Base-by-base conservation (phyloP, 257 asterid genomes). In the Linderniella brevidens region DNA sequence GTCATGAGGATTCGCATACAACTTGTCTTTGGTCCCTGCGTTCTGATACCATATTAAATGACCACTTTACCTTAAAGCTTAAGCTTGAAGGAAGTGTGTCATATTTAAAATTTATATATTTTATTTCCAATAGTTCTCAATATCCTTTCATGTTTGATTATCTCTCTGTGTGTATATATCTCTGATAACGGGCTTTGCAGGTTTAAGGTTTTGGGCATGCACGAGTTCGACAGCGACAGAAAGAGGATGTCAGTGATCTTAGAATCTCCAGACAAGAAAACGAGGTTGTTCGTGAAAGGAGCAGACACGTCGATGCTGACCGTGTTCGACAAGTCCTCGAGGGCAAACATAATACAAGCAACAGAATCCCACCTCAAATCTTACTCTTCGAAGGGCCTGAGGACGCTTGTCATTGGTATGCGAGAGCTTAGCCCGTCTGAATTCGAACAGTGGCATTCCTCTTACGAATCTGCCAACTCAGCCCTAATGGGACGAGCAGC, bases 181-280 rank as follows among this genome's bases (percentile, higher is more conserved):
- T 25, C 32, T 25, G 32, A 25, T 25, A 25, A 25, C 6, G 53
- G 58, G 41, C 49, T 39, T 50, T 53, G 71, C 82, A 80, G 93
- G 70, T 80, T 71, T 64, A 69, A 71, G 53, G 93, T 80, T 52
- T 55, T 80, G 69, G 93, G 93, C 9, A 55, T 80, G 79, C 93
- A 80, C 44, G 88, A 77, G 68, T 80, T 80, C 58, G 93, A 80
- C 42, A 80, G 88, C 54, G 84, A 80, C 32, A 68, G 93, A 49
- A 80, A 80, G 73, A 77, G 88, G 69, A 80, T 80, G 93, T 80
- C 93, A 42, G 93, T 80, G 41, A 74, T 80, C 50, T 49, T 80
- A 57, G 93, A 79, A 54, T 77, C 67, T 52, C 88, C 93, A 0
- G 82, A 80, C 59, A 64, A 61, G 32, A 69, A 75, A 15, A 74